Percentiles rank a stretch among this genome's conserved stretches.
These are phyloP conservation scores for Solanum appendiculatum DNA, from an alignment of 257 asterid genomes.

Conservation along the genomic window DNA sequence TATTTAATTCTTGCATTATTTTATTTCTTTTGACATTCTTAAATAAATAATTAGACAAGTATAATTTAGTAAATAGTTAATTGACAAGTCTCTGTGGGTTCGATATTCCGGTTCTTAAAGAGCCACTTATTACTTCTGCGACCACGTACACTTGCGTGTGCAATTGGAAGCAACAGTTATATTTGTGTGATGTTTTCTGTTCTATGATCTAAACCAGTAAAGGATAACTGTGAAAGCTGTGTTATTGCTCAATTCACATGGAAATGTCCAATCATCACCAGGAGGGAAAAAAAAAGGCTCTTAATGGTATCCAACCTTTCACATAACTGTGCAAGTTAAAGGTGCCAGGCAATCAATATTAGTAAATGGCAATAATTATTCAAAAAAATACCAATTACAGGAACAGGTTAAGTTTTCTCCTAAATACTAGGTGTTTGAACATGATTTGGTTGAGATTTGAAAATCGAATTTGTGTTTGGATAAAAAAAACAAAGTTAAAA, in stretches of 20 bases:
- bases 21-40: too few species aligned
- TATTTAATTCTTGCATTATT: too few species aligned
- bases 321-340: background rate
- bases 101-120: too few species aligned
- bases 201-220: background rate
- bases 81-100: too few species aligned
- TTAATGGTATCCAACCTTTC: constrained; percentile 3
- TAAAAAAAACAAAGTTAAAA: background rate
- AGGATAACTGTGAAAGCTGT: background rate
- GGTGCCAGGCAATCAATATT: constrained; percentile 5
- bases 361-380: background rate
- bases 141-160: too few species aligned
- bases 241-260: constrained; percentile 1
- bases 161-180: too few species aligned
- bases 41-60: too few species aligned
- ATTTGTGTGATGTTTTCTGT: background rate
- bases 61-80: too few species aligned
- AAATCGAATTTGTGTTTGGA: background rate
- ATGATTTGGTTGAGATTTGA: background rate
- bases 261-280: background rate
- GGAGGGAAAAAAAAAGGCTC: background rate
- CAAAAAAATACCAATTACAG: background rate
- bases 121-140: too few species aligned
- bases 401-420: background rate
- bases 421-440: background rate